Evolutionary conservation across 2,329 filamentous ascomycete species (phyloP), one percentile per base, ranked within the genome.

Genomic region (Claviceps maximensis): DNA sequence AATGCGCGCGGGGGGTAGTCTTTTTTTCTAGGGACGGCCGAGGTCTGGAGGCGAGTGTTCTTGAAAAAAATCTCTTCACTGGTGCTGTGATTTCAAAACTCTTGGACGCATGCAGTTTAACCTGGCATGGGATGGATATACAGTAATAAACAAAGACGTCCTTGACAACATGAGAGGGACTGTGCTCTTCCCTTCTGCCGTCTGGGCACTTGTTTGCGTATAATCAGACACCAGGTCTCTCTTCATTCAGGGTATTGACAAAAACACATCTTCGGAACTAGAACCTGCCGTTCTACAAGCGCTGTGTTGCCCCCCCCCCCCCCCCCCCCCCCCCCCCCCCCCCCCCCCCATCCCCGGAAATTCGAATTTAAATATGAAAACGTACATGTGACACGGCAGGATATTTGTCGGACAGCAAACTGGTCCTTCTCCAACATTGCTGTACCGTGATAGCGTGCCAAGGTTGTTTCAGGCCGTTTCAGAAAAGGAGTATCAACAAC

Each of bases 71-170:
- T 17, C 48, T 40, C 29, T 19, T 33, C 13, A n/a, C 33, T 51
- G 38, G 40, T n/a, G 6, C 1, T 38, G 17, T n/a, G 2, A 38
- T 38, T 46, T 25, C 45, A 31, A 40, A 17, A 45, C 40, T 42
- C 27, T 51, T 54, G 50, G 49, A 31, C 51, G 13, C 21, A n/a
- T 38, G 36, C 51, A 53, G 54, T 48, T 54, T 51, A 55, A 53
- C 54, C 54, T 55, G 51, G 41, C 52, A 53, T 48, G 44, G 48
- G 45, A 21, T 15, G 48, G 45, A 21, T 15, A 31, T 45, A 7
- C 4, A 6, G 36, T 38, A 38, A n/a, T 4, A 38, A 8, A 17
- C 3, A 29, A 33, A 33, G 7, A 33, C 10, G 10, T 33, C 10
- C 10, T 33, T 12, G 31, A 33, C 31, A 33, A 12, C 31, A 33